These are phyloP conservation scores for Microascus cirrosus DNA, from an alignment of 2,329 filamentous ascomycete genomes.

Conservation along the genomic window DNA sequence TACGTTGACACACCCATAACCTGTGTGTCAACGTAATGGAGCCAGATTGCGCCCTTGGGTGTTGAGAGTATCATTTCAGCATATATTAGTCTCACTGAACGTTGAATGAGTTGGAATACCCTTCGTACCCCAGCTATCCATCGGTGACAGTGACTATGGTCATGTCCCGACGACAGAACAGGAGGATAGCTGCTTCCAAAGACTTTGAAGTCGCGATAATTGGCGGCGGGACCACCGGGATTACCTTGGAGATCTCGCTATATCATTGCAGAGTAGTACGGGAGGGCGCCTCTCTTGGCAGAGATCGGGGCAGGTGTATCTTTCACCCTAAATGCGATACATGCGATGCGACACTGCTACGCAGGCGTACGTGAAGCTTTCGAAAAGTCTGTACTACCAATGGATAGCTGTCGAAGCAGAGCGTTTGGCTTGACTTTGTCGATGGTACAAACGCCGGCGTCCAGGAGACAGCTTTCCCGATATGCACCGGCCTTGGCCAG, in stretches of 20 bases:
- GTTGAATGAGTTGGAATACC: no score
- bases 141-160: no score
- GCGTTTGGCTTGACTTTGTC: constrained; percentile 10
- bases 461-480: background rate
- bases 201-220: constrained; percentile 28
- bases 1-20: no score
- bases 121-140: no score
- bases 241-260: constrained; percentile 34
- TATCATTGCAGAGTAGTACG: constrained; percentile 32
- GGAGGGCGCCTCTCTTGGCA: constrained; percentile 26
- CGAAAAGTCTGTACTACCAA: constrained; percentile 24
- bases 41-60: no score
- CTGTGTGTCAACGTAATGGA: no score
- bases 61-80: no score
- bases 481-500: constrained; percentile 14
- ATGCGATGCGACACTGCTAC: constrained; percentile 27
- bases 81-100: no score
- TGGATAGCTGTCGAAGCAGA: constrained; percentile 10
- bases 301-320: constrained; percentile 41
- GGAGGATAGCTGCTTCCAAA: no score
- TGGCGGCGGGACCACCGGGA: constrained; percentile 39
- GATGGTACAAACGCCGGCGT: constrained; percentile 4
- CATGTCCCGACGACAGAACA: no score
- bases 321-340: constrained; percentile 38
- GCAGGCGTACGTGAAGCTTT: constrained; percentile 24